A percentile compares a stretch with the other conserved stretches of the same genome.
These are phyloP conservation scores for Zasmidium angulare DNA, from an alignment of 2,329 filamentous ascomycete genomes.

Conservation along the genomic window DNA sequence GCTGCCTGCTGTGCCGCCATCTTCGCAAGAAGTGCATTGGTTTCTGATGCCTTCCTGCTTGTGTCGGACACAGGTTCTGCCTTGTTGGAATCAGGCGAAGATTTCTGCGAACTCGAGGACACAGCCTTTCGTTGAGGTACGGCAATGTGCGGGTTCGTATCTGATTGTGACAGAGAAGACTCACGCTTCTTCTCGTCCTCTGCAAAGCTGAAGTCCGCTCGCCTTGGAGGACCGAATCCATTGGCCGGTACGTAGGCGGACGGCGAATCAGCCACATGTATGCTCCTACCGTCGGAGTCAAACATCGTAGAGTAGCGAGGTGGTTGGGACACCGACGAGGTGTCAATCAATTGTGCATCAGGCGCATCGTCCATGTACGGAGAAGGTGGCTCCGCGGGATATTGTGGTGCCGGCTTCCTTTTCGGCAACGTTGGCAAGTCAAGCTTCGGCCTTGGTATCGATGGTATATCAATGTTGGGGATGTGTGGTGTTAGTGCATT, in stretches of 20 bases:
- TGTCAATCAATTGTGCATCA: constrained; percentile 11
- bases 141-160: neutral
- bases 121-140: constrained; percentile 11
- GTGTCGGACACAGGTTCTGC: constrained; percentile 1
- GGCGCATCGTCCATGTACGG: constrained; percentile 7
- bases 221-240: constrained; percentile 38
- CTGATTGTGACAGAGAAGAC: neutral
- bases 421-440: constrained; percentile 22
- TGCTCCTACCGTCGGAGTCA: constrained; percentile 34
- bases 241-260: constrained; percentile 41
- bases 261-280: constrained; percentile 39
- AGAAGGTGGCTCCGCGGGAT: constrained; percentile 24
- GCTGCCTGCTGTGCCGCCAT: constrained; percentile 24
- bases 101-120: constrained; percentile 2
- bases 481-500: constrained; percentile 21
- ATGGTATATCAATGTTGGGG: constrained; percentile 17
- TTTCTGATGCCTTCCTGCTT: constrained; percentile 12
- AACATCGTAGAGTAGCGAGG: constrained; percentile 46
- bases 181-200: constrained; percentile 13
- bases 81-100: constrained; percentile 9
- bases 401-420: constrained; percentile 45
- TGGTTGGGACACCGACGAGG: constrained; percentile 14
- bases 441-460: constrained; percentile 12
- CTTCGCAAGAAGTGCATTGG: constrained; percentile 18
- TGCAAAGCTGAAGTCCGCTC: constrained; percentile 20